A percentile compares a stretch with the other conserved stretches of the same genome.
Conservation (phyloP, 2,329 filamentous ascomycete genomes). For the Diaporthe eres region DNA sequence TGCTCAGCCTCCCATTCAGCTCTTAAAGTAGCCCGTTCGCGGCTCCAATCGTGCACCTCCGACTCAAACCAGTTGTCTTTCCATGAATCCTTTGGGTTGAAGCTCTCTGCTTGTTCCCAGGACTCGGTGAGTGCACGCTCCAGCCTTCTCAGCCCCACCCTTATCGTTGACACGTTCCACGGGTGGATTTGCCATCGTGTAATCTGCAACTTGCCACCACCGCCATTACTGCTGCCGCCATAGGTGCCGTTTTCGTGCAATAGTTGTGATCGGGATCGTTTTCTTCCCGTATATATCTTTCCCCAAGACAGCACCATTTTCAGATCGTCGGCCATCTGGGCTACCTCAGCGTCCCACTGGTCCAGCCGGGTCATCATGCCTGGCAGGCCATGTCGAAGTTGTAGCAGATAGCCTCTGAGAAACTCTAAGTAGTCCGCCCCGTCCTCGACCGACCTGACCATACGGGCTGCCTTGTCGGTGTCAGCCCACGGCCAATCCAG, state of each 20-base stretch:
- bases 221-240: too few species aligned
- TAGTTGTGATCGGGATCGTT: too few species aligned
- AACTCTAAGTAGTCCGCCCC: not conserved
- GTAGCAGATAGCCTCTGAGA: not conserved
- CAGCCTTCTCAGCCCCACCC: not conserved
- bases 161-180: not conserved
- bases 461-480: too few species aligned
- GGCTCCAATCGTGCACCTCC: not conserved
- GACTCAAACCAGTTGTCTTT: not conserved
- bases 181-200: not conserved
- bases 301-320: not conserved
- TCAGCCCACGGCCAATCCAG: too few species aligned
- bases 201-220: not conserved
- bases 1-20: not conserved
- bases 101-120: not conserved
- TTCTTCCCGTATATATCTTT: not conserved
- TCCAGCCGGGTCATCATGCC: not conserved
- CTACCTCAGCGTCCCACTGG: not conserved
- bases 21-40: not conserved
- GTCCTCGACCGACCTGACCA: too few species aligned
- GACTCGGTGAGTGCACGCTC: not conserved
- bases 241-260: too few species aligned
- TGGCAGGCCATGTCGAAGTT: not conserved
- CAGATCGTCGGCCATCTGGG: not conserved
- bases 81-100: not conserved